These are phyloP conservation scores for Butyriboletus loyo DNA, from an alignment of 768 basidiomycete species.

Conservation along the genomic window DNA sequence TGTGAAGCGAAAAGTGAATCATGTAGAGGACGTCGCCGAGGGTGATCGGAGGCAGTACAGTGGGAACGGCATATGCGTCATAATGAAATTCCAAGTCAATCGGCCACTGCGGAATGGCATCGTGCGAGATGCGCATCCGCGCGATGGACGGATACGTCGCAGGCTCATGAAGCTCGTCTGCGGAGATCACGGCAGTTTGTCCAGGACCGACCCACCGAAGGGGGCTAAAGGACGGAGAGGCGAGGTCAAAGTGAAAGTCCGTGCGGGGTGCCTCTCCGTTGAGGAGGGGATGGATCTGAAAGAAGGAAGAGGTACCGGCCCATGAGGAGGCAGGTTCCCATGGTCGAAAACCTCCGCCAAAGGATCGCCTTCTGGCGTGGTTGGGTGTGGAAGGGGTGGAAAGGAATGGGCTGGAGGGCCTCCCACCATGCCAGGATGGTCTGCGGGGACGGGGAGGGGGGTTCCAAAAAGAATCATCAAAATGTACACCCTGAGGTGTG, in stretches of 20 bases:
- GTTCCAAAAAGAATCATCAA: conserved; percentile 21
- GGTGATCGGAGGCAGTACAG: conserved; percentile 42
- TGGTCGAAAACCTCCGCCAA: conserved; percentile 20
- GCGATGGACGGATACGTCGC: conserved; percentile 57
- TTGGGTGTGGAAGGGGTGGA: conserved; percentile 10
- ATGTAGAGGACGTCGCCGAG: conserved; percentile 57
- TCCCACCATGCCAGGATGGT: conserved; percentile 43
- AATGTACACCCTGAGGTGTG: conserved; percentile 26
- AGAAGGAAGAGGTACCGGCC: conserved; percentile 21
- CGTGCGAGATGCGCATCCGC: conserved; percentile 55
- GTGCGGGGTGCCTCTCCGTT: conserved; percentile 46
- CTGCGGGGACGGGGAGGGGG: conserved; percentile 35
- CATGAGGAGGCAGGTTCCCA: conserved; percentile 27
- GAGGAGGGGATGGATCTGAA: conserved; percentile 35
- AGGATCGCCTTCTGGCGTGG: conserved; percentile 26
- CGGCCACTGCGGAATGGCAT: conserved; percentile 59
- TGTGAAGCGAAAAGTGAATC: conserved; percentile 47
- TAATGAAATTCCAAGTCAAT: conserved; percentile 46
- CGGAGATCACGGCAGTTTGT: conserved; percentile 37
- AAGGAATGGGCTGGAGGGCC: conserved; percentile 25
- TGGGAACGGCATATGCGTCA: conserved; percentile 22
- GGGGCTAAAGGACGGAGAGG: conserved; percentile 46
- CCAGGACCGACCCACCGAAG: conserved; percentile 38
- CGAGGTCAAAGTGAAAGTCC: conserved; percentile 57
- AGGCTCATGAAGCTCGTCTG: conserved; percentile 46